phyloP scores from a whole-genome alignment of 345 rosid genomes.

The Carallia pectinifolia region DNA sequence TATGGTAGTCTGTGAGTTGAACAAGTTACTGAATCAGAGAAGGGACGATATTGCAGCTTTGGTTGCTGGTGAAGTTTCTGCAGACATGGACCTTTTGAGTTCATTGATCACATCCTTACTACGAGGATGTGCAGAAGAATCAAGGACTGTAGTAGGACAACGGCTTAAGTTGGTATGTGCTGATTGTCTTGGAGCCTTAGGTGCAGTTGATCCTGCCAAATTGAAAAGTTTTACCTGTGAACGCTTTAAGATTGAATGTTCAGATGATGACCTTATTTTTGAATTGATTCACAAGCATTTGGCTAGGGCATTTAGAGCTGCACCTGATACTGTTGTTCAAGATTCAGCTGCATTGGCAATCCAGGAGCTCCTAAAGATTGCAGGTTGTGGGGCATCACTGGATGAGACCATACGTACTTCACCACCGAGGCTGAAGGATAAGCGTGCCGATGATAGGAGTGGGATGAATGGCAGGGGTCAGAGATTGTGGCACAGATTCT shows the following conservation, averaged over 20 bases:
- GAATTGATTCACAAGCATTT: constrained; percentile 90
- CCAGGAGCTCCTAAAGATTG: constrained; percentile 91
- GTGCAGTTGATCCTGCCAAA: constrained; percentile 99
- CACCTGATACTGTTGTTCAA: constrained; percentile 85
- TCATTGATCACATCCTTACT: constrained; percentile 78
- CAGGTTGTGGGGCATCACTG: constrained; percentile 94
- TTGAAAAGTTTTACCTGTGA: constrained; percentile 63
- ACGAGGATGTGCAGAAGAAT: constrained; percentile 96
- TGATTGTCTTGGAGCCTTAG: constrained; percentile 91
- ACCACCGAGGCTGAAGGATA: constrained; percentile 37
- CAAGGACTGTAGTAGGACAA: constrained; percentile 88
- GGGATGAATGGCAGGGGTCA: constrained; percentile 71
- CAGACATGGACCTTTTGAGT: constrained; percentile 82
- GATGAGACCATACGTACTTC: constrained; percentile 62
- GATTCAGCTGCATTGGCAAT: constrained; percentile 98
- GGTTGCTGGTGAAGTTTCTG: constrained; percentile 66
- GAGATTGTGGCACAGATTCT: constrained; percentile 87
- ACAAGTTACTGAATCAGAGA: constrained; percentile 70
- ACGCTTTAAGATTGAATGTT: constrained; percentile 93
- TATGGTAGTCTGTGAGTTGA: constrained; percentile 92
- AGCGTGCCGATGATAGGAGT: constrained; percentile 31
- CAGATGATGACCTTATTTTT: constrained; percentile 97
- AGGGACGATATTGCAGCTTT: constrained; percentile 71
- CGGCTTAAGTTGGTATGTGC: constrained; percentile 86
- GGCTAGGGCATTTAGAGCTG: constrained; percentile 97